Evolutionary conservation across 192 early-diverging fungal genomes (phyloP).

Genomic region (Podila verticillata): DNA sequence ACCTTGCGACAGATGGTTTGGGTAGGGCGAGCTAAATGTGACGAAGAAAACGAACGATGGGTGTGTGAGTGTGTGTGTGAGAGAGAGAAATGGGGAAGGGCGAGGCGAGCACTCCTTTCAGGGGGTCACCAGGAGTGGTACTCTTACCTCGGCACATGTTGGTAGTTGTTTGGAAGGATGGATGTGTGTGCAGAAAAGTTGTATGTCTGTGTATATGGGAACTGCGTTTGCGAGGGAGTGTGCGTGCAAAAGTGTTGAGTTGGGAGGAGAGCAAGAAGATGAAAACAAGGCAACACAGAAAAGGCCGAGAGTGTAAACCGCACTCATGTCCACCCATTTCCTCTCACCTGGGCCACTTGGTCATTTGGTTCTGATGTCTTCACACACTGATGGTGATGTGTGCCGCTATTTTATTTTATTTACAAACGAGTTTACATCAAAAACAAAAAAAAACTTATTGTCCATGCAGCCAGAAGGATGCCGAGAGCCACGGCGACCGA

Average conservation of each 20-base stretch:
- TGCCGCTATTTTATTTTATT: too few species aligned
- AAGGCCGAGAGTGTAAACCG: too few species aligned
- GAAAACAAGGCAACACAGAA: neutral
- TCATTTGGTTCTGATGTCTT: too few species aligned
- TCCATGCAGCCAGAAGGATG: neutral
- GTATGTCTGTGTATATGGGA: too few species aligned
- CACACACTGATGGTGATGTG: too few species aligned
- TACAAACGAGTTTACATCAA: too few species aligned
- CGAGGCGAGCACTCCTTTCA: neutral
- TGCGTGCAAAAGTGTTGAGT: too few species aligned
- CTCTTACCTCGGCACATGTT: slow-evolving; percentile 14
- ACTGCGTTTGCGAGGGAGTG: too few species aligned
- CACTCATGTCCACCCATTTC: too few species aligned
- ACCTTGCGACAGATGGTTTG: slow-evolving; percentile 15
- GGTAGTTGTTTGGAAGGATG: neutral
- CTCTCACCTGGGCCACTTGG: too few species aligned
- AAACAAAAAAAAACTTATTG: neutral
- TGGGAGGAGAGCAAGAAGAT: neutral
- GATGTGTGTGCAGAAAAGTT: too few species aligned
- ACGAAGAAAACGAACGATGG: neutral
- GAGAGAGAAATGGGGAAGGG: neutral
- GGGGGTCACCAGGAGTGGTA: neutral
- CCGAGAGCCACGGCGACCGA: neutral
- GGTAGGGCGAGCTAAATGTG: slow-evolving; percentile 6
- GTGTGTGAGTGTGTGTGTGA: neutral